phyloP scores from a whole-genome alignment of 1,139 yeast species.

The Yamadazyma songkhlaensis region DNA sequence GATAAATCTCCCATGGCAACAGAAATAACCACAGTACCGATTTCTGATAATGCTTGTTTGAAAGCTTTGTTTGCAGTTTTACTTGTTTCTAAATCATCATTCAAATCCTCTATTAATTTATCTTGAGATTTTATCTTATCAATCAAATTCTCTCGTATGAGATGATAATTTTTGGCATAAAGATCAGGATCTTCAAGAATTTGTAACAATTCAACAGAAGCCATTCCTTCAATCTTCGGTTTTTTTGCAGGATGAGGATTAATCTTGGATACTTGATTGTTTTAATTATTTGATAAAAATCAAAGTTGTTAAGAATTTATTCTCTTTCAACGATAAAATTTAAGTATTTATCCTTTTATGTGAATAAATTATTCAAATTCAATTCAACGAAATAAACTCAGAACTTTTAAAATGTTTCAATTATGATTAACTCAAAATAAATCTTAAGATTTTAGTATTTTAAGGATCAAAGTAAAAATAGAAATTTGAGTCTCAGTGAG shows the following conservation, averaged over 20 bases:
- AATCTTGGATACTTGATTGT: slow-evolving; percentile 14
- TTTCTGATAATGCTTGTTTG: slow-evolving; percentile 72
- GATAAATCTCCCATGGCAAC: slow-evolving; percentile 85
- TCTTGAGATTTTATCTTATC: slow-evolving; percentile 34
- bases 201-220: slow-evolving; percentile 29
- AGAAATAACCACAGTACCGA: slow-evolving; percentile 78
- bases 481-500: background rate
- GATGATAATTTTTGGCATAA: slow-evolving; percentile 27
- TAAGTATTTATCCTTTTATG: background rate
- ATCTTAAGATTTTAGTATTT: too few species aligned
- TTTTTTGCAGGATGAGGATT: slow-evolving; percentile 16
- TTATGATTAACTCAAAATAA: too few species aligned
- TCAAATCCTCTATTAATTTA: slow-evolving; percentile 23
- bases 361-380: too few species aligned
- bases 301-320: background rate
- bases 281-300: too few species aligned
- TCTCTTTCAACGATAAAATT: background rate
- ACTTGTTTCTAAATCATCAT: slow-evolving; percentile 48
- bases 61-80: slow-evolving; percentile 72
- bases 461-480: slow-evolving; percentile 1
- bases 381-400: too few species aligned
- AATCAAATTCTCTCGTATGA: slow-evolving; percentile 32
- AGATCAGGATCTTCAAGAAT: slow-evolving; percentile 42
- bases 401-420: too few species aligned
- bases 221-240: slow-evolving; percentile 25